Percentiles rank a stretch among this genome's conserved stretches.
phyloP scores from a whole-genome alignment of 805 yeast species.

The Candida gorgasii region DNA sequence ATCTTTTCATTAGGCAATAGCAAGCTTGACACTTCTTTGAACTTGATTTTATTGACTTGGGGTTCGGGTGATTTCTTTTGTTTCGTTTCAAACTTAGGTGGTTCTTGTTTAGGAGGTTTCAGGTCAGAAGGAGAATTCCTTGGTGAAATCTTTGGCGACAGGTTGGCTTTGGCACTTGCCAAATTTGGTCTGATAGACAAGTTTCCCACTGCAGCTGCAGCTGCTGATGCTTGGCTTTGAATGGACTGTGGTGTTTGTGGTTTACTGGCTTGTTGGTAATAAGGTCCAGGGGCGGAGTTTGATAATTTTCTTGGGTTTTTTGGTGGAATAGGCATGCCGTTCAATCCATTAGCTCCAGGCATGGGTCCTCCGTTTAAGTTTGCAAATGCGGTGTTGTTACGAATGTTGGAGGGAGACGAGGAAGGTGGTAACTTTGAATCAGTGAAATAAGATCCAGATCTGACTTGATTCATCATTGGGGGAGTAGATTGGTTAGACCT shows the following conservation, averaged over 20 bases:
- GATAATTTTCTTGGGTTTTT: conserved; percentile 8
- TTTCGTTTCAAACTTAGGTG: background rate
- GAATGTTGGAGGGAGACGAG: conserved; percentile 6
- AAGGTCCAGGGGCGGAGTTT: conserved; percentile 1
- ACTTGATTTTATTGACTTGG: conserved; percentile 20
- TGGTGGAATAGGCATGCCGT: background rate
- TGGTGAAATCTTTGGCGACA: background rate
- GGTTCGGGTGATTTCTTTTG: background rate
- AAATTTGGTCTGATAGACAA: conserved; percentile 3
- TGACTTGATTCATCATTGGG: background rate
- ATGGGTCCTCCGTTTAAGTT: background rate
- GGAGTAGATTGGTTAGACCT: conserved; percentile 1
- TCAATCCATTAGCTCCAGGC: background rate
- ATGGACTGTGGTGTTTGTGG: background rate
- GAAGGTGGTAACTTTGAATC: conserved; percentile 4
- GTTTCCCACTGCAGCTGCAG: conserved; percentile 13
- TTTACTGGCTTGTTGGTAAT: conserved; percentile 9
- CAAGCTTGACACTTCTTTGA: conserved; percentile 35
- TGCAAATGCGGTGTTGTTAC: conserved; percentile 8
- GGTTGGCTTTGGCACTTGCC: background rate
- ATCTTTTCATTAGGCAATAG: conserved; percentile 38
- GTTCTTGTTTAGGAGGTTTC: background rate
- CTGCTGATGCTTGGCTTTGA: conserved; percentile 12
- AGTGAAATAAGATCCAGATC: conserved; percentile 3
- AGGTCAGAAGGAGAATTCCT: background rate